Evolutionary conservation across 805 yeast species (phyloP).

Genomic region (Scheffersomyces ergatensis): DNA sequence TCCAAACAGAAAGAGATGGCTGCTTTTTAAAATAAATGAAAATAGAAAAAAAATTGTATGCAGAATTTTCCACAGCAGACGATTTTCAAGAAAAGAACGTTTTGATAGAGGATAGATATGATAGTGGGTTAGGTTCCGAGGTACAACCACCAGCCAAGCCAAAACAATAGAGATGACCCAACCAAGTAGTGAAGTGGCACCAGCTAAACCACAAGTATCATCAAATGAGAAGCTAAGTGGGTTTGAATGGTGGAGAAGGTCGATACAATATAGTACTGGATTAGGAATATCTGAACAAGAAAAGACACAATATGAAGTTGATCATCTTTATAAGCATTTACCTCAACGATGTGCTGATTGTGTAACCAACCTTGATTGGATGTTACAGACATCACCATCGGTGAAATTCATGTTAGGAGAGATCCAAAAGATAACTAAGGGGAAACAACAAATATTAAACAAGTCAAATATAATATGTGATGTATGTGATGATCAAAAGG

Average conservation of each 20-base stretch:
- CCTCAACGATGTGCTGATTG: constrained; percentile 65
- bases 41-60: not conserved
- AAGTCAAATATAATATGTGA: constrained; percentile 68
- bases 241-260: constrained; percentile 81
- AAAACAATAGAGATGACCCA: too few relatives aligned
- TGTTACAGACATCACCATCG: constrained; percentile 75
- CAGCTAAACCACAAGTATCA: too few relatives aligned
- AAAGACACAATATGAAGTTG: constrained; percentile 55
- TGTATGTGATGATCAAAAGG: constrained; percentile 73
- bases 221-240: constrained; percentile 39
- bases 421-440: constrained; percentile 60
- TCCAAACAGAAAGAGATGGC: not conserved
- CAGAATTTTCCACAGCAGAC: not conserved
- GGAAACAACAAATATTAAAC: constrained; percentile 32
- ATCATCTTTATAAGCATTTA: constrained; percentile 41
- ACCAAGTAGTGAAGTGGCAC: too few relatives aligned
- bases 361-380: constrained; percentile 76
- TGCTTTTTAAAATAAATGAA: too few relatives aligned
- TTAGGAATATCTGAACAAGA: constrained; percentile 58
- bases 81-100: too few relatives aligned
- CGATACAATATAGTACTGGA: constrained; percentile 69
- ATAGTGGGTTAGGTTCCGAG: too few relatives aligned
- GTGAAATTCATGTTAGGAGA: constrained; percentile 86
- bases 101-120: too few relatives aligned
- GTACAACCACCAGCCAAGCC: too few relatives aligned